phyloP scores from a whole-genome alignment of 257 asterid genomes.

The Rauvolfia tetraphylla region DNA sequence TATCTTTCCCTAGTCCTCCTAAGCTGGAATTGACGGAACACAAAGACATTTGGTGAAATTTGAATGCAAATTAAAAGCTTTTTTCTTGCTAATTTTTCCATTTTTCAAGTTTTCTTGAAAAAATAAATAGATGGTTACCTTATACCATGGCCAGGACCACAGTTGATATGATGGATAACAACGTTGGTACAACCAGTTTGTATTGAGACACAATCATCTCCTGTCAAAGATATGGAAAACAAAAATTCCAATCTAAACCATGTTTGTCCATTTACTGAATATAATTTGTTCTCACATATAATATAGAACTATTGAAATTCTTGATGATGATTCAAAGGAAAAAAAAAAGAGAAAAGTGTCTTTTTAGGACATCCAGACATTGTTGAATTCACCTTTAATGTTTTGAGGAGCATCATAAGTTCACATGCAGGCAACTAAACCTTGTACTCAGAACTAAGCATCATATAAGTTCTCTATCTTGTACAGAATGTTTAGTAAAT shows the following conservation, averaged over 20 bases:
- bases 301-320: too few species aligned
- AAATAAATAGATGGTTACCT: conserved; percentile 40
- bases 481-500: too few species aligned
- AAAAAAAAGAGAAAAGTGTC: too few species aligned
- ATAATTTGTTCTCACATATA: neutral
- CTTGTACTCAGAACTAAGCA: too few species aligned
- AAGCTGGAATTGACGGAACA: conserved; percentile 36
- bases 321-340: too few species aligned
- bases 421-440: too few species aligned
- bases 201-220: conserved; percentile 86
- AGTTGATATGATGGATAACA: conserved; percentile 60
- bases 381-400: too few species aligned
- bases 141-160: conserved; percentile 95
- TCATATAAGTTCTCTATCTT: neutral
- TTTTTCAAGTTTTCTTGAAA: neutral
- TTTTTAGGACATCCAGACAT: too few species aligned
- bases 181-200: conserved; percentile 79
- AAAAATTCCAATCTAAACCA: neutral
- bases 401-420: too few species aligned
- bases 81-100: too few species aligned
- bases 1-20: conserved; percentile 78
- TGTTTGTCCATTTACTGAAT: neutral
- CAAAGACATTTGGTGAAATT: neutral
- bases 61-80: neutral
- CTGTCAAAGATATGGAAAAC: conserved; percentile 26